Evolutionary conservation across 768 basidiomycete species (phyloP).

Genomic region (Plicaturopsis crispa): DNA sequence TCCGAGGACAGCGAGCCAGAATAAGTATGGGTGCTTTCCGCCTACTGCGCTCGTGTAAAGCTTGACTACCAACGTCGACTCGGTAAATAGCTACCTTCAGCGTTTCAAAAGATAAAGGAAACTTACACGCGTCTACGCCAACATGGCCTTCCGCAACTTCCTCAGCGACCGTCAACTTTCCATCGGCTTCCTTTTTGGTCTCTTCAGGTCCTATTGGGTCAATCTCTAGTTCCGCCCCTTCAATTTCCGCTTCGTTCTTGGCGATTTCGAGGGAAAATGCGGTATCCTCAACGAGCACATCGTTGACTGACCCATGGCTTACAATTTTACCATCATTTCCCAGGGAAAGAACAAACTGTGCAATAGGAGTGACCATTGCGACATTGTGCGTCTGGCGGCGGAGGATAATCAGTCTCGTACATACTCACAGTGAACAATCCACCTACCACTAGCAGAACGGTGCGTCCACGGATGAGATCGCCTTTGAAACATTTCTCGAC

Average conservation of each 20-base stretch:
- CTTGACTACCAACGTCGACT: too few relatives aligned
- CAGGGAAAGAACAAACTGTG: conserved; percentile 28
- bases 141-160: conserved; percentile 57
- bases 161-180: conserved; percentile 44
- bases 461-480: conserved; percentile 38
- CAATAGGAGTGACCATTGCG: conserved; percentile 16
- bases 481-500: conserved; percentile 43
- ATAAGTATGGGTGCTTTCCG: conserved; percentile 20
- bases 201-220: neutral
- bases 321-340: conserved; percentile 29
- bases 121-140: conserved; percentile 39
- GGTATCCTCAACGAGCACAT: neutral
- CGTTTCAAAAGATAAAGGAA: too few relatives aligned
- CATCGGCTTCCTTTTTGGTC: conserved; percentile 16
- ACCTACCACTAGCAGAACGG: conserved; percentile 42
- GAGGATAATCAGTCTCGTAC: neutral
- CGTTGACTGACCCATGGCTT: conserved; percentile 29
- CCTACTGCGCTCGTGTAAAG: conserved; percentile 19
- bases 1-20: conserved; percentile 21
- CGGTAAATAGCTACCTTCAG: too few relatives aligned
- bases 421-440: conserved; percentile 26
- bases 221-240: neutral
- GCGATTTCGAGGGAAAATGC: neutral
- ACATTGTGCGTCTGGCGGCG: conserved; percentile 23
- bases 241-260: neutral